Base-by-base conservation (phyloP, 2,329 filamentous ascomycete species). In the Colletotrichum orbiculare region DNA sequence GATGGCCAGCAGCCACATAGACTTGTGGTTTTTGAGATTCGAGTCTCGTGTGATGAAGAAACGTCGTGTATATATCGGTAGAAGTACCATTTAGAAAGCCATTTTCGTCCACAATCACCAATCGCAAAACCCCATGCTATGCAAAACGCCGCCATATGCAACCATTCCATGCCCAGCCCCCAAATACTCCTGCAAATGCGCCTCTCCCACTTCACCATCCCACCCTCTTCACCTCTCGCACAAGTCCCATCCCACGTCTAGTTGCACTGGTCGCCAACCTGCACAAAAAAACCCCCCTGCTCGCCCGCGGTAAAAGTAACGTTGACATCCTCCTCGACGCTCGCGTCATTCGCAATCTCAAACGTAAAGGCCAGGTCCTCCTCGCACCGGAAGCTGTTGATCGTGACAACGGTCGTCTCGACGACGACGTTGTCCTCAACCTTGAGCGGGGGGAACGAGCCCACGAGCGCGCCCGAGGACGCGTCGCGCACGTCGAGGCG, bases 191-290 rank as follows among this genome's bases (percentile, higher is more conserved):
- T 25, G 4, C 39, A 25, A 8, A 45, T 43, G 43, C 17, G 37
- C 6, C n/a, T 6, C 17, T 8, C 12, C 45, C 45, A 8, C 15
- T 47, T 33, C 6, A 33, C 25, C 12, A 9, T 34, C 1, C 25
- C 5, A 1, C 34, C 15, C 15, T 15, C 15, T 15, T 15, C 15
- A 15, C 15, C 15, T 15, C 15, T 15, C 15, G 15, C 15, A 15
- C 15, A 15, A 15, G 15, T 15, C 15, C 25, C 12, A 9, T 34
- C 1, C 25, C 5, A 1, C 34, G 7, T 8, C 33, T 33, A 52
- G 49, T 54, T 38, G 37, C 62, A 65, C 58, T 65, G 62, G 62
- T 65, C 62, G 12, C 58, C 62, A n/a, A 56, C 58, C 35, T 47
- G 39, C 3, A 65, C 25, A 12, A 65, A 65, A 41, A 65, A 65